These are phyloP conservation scores for Globisporangium sylvaticum DNA, from an alignment of 352 stramenopile genomes.

Conservation along the genomic window DNA sequence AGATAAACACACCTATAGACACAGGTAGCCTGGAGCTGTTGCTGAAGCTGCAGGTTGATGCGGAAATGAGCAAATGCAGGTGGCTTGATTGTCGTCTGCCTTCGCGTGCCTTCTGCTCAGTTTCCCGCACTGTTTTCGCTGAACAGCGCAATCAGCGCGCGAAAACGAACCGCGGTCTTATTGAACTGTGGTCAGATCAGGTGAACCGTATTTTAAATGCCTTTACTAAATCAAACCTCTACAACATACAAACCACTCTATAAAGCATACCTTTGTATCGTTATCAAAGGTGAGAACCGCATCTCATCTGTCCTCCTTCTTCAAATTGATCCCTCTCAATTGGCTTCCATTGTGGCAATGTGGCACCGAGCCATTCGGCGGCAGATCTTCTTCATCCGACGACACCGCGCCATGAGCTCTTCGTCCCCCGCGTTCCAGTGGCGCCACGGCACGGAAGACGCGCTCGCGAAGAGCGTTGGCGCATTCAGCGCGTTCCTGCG, in stretches of 20 bases:
- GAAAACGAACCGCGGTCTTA: conserved; percentile 4
- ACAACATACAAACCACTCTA: not conserved
- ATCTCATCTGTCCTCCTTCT: not conserved
- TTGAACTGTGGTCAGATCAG: not conserved
- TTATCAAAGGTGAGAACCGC: not conserved
- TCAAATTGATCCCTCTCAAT: not conserved
- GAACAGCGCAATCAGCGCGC: conserved; percentile 2
- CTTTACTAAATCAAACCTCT: not conserved
- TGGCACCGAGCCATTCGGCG: not conserved
- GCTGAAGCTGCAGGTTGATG: not conserved
- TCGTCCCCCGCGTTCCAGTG: conserved; percentile 12
- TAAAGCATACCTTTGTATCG: not conserved
- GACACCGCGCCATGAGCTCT: conserved; percentile 11
- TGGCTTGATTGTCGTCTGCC: not conserved
- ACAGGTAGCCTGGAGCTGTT: not conserved
- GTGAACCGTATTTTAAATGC: not conserved
- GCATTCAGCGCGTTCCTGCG: conserved; percentile 27
- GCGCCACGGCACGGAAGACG: conserved; percentile 6
- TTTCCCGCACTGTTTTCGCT: conserved; percentile 13
- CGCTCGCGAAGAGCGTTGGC: conserved; percentile 2
- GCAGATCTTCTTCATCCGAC: not conserved
- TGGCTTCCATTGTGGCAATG: not conserved
- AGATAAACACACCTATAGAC: not conserved
- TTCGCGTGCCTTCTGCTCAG: not conserved
- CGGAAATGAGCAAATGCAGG: conserved; percentile 1